phyloP scores from a whole-genome alignment of 176 grass and related monocot species.

The Avena sativa region DNA sequence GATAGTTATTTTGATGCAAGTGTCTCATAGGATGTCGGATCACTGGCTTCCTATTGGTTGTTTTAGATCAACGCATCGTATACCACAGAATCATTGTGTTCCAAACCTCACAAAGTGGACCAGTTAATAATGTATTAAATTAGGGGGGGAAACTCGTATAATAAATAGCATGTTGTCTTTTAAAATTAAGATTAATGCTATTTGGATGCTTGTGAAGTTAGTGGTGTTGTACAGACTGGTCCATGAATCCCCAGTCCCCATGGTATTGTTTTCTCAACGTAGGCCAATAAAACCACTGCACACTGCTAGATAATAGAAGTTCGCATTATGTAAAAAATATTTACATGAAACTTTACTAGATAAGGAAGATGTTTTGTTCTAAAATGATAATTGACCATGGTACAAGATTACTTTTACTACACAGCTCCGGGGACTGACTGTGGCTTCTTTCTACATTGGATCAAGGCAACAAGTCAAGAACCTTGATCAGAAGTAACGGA shows the following conservation, averaged over 20 bases:
- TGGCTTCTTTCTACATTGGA: constrained; percentile 4
- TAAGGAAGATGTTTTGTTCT: neutral
- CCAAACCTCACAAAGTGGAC: constrained; percentile 37
- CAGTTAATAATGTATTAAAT: constrained; percentile 42
- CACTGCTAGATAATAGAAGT: constrained; percentile 11
- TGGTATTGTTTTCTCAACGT: constrained; percentile 41
- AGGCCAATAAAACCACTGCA: constrained; percentile 22
- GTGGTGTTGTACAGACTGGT: constrained; percentile 50
- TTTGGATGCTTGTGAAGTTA: constrained; percentile 58
- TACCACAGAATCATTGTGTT: constrained; percentile 28
- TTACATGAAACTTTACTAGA: neutral
- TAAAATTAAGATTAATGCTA: constrained; percentile 45
- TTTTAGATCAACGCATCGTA: constrained; percentile 40
- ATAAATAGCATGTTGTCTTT: constrained; percentile 43
- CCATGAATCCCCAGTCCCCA: constrained; percentile 28
- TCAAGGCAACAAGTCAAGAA: constrained; percentile 14
- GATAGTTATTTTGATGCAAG: constrained; percentile 10
- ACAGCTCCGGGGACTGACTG: constrained; percentile 10
- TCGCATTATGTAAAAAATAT: neutral
- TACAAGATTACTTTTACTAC: neutral
- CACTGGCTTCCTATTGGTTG: constrained; percentile 16
- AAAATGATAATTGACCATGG: constrained; percentile 17
- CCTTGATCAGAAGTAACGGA: neutral
- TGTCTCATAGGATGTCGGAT: constrained; percentile 38
- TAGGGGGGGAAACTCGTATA: neutral